Evolutionary conservation across 352 stramenopile genomes (phyloP).

Genomic region (Globisporangium recalcitrans): DNA sequence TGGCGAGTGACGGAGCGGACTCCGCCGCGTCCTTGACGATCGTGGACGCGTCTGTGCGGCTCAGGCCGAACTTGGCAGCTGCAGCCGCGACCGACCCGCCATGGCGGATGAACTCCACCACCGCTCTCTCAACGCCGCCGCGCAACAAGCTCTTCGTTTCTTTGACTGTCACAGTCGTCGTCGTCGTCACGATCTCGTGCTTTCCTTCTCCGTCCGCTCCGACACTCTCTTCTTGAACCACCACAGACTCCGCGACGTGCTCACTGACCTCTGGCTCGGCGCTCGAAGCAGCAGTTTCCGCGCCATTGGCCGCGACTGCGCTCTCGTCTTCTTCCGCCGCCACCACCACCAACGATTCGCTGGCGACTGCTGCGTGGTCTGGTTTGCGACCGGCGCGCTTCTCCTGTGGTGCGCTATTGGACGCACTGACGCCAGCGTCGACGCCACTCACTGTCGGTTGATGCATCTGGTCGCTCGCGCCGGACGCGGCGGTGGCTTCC

Average conservation of each 20-base stretch:
- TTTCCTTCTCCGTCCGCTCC: not conserved
- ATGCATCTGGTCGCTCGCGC: not conserved
- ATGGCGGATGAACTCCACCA: conserved; percentile 20
- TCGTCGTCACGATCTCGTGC: conserved; percentile 1
- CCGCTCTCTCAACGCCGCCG: not conserved
- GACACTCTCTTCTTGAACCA: not conserved
- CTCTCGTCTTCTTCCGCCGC: not conserved
- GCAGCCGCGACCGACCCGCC: conserved; percentile 24
- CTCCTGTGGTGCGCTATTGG: conserved; percentile 10
- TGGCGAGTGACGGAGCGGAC: not conserved
- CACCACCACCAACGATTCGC: conserved; percentile 2
- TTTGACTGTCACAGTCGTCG: not conserved
- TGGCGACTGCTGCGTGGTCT: conserved; percentile 5
- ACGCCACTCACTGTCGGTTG: not conserved
- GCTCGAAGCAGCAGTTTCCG: not conserved
- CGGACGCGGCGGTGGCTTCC: conserved; percentile 15
- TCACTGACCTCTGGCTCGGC: not conserved
- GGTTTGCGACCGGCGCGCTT: conserved; percentile 4
- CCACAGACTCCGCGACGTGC: not conserved
- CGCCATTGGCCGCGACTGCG: not conserved
- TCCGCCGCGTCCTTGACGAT: conserved; percentile 22
- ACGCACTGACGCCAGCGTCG: not conserved
- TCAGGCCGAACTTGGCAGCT: conserved; percentile 25
- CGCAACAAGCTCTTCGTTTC: not conserved
- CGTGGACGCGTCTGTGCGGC: conserved; percentile 23